phyloP scores from a whole-genome alignment of 306 rosid genomes.

The Arachis stenosperma region DNA sequence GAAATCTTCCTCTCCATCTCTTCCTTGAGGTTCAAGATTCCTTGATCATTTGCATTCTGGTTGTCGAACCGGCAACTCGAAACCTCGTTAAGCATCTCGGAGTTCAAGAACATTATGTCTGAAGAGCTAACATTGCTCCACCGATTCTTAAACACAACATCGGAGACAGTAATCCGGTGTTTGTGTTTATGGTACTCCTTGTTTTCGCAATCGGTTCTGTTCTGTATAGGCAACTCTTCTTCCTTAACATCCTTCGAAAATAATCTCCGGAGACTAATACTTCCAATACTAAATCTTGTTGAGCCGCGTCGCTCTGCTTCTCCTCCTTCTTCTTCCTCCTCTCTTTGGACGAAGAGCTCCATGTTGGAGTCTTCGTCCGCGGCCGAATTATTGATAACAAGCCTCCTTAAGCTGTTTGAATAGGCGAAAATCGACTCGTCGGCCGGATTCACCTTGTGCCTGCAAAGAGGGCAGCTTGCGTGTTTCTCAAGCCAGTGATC shows the following conservation, averaged over 20 bases:
- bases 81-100: conserved; percentile 63
- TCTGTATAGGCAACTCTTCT: conserved; percentile 54
- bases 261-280: conserved; percentile 66
- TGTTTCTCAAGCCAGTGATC: conserved; percentile 94
- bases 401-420: conserved; percentile 72
- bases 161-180: conserved; percentile 75
- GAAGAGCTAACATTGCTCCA: conserved; percentile 94
- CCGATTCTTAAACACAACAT: conserved; percentile 73
- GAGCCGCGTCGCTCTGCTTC: conserved; percentile 42
- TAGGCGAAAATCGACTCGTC: conserved; percentile 58
- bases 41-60: conserved; percentile 45
- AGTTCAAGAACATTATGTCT: conserved; percentile 80
- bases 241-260: conserved; percentile 45
- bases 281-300: conserved; percentile 80
- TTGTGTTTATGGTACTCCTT: conserved; percentile 65
- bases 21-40: conserved; percentile 52
- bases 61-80: conserved; percentile 71
- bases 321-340: conserved; percentile 47
- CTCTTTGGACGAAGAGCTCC: conserved; percentile 86
- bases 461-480: conserved; percentile 92
- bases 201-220: conserved; percentile 24
- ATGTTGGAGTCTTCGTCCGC: conserved; percentile 66
- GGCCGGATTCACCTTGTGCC: conserved; percentile 66
- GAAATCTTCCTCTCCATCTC: conserved; percentile 74
- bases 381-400: conserved; percentile 41